Evolutionary conservation across 768 basidiomycete genomes (phyloP), one percentile per base, ranked within the genome.

Genomic region (Hypholoma sublateritium): DNA sequence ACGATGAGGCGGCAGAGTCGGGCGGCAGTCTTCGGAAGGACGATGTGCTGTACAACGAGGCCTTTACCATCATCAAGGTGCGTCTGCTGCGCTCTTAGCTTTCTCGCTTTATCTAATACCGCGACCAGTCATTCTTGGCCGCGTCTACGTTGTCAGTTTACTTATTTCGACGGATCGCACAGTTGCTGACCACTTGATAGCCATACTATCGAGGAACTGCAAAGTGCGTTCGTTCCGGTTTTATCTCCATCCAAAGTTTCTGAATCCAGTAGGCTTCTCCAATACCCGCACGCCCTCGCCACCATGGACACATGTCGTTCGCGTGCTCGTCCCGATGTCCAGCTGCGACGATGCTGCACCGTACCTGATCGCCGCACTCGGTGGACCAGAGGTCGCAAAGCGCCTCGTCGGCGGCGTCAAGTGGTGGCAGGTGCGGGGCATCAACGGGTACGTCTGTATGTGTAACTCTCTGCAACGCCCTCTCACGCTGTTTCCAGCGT

Each of bases 341-440:
- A 84, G 78, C 44, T 94, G 94, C 64, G 83, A 89, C 41, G 79
- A 86, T 24, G 91, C 93, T 2, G 91, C 94, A 4, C 69, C 70
- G 1, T 72, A 85, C 60, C 78, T 98, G 46, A 86, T 95, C 55
- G 75, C 83, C 58, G 92, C 85, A 3, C 77, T 97, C 7, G 94
- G 95, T 1, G 95, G 95, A n/a, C 88, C 90, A 64, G 82, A 89
- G 39, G 77, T 82, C 13, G 83, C 80, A 47, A 81, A 84, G 60
- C 80, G 79, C 39, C 68, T 93, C 28, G 86, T 94, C 3, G 96
- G 96, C 11, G 96, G 96, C 1, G 83, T 85, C 5, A 95, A 95
- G 68, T 98, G 96, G 95, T 98, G 96, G 96, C 95, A 97, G 72
- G 93, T 95, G 34, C 86, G 95, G 41, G 88, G 89, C 17, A 68